Conservation (phyloP, 192 early-diverging fungal genomes). For the Coemansia sp. region DNA sequence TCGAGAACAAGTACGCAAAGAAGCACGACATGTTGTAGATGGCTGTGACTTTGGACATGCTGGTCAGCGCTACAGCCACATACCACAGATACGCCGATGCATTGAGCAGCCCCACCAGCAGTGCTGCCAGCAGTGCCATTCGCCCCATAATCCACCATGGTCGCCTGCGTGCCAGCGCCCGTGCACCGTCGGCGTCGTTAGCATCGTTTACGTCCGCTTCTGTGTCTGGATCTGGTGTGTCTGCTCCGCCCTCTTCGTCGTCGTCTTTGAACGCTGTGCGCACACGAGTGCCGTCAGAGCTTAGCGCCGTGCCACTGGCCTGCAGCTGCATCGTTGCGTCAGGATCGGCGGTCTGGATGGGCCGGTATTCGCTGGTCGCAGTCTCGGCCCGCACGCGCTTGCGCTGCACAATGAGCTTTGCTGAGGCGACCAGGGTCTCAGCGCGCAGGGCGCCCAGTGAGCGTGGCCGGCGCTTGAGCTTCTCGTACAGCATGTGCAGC, state of each 20-base stretch:
- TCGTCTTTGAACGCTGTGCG: conserved; percentile 9
- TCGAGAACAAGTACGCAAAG: conserved; percentile 80
- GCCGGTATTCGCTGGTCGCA: conserved; percentile 20
- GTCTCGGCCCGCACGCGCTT: not conserved
- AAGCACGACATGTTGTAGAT: conserved; percentile 83
- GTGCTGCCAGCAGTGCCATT: conserved; percentile 18
- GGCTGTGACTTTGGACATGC: conserved; percentile 78
- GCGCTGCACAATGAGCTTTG: conserved; percentile 44
- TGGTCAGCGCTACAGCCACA: conserved; percentile 65
- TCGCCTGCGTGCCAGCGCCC: conserved; percentile 18
- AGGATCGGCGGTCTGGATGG: conserved; percentile 16
- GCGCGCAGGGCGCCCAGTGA: conserved; percentile 30
- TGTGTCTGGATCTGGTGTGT: not conserved
- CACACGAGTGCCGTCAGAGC: not conserved
- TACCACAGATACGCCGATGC: conserved; percentile 80
- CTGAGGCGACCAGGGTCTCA: conserved; percentile 45
- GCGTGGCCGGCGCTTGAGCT: conserved; percentile 35
- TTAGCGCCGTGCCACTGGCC: not conserved
- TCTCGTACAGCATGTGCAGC: conserved; percentile 38
- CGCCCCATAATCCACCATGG: conserved; percentile 31
- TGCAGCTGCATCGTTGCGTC: not conserved
- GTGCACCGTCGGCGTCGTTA: conserved; percentile 16
- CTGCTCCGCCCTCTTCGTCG: conserved; percentile 2
- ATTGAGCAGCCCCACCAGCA: conserved; percentile 63
- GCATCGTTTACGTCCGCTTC: conserved; percentile 6